Evolutionary conservation across 1,139 yeast genomes (phyloP).

Genomic region (Candida smagusa): DNA sequence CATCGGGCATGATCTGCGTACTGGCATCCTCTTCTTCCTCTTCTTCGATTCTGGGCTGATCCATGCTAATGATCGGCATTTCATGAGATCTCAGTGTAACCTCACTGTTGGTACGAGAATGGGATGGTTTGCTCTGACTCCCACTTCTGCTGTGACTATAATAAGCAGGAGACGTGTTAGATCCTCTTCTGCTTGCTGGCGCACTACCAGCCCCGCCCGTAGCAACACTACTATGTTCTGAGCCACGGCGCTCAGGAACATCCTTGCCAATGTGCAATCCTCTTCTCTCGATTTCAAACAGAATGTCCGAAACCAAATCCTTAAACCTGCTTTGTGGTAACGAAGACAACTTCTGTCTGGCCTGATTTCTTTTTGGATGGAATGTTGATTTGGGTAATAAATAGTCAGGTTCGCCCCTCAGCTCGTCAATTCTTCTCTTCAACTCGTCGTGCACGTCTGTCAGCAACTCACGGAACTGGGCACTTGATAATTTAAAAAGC

Average conservation of each 20-base stretch:
- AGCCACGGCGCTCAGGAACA: not conserved
- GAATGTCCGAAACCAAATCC: conserved; percentile 87
- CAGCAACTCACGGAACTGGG: conserved; percentile 85
- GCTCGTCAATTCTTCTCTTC: conserved; percentile 62
- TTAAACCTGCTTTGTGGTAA: conserved; percentile 80
- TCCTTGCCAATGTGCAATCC: conserved; percentile 37
- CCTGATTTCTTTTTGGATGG: conserved; percentile 94
- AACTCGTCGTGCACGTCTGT: conserved; percentile 94
- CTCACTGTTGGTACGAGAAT: conserved; percentile 3
- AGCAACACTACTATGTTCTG: not conserved
- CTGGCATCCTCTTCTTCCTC: conserved; percentile 4
- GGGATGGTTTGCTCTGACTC: not conserved
- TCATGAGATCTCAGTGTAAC: conserved; percentile 1
- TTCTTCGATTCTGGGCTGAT: conserved; percentile 4
- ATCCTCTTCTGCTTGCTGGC: conserved; percentile 1
- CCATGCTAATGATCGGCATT: conserved; percentile 1
- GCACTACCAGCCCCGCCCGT: not conserved
- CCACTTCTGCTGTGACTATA: not conserved
- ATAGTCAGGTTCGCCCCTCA: conserved; percentile 56
- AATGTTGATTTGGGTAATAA: conserved; percentile 68
- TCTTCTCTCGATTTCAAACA: conserved; percentile 83
- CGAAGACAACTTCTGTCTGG: conserved; percentile 86
- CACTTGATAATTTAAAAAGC: conserved; percentile 70
- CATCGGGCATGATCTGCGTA: conserved; percentile 7
- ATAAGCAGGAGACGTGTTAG: not conserved